A percentile compares a stretch with the other conserved stretches of the same genome.
Evolutionary conservation across 2,329 filamentous ascomycete genomes (phyloP).

Genomic region (Beauveria rudraprayagi): DNA sequence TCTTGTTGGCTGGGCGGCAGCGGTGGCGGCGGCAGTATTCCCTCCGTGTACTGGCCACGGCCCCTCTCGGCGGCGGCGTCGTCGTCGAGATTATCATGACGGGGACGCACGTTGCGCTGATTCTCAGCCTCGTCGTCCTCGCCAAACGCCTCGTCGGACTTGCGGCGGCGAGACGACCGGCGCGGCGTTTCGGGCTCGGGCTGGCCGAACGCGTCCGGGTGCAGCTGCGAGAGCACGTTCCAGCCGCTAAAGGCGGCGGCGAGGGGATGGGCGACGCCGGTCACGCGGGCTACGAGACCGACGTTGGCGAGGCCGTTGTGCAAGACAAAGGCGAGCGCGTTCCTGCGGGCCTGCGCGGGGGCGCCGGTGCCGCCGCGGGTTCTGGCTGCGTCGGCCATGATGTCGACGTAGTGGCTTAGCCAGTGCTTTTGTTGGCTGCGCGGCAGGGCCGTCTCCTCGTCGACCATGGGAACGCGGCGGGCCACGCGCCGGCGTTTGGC

Average conservation of each 20-base stretch:
- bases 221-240: constrained; percentile 13
- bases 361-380: constrained; percentile 19
- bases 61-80: constrained; percentile 21
- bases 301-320: constrained; percentile 28
- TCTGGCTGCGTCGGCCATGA: constrained; percentile 42
- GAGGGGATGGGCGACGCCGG: constrained; percentile 34
- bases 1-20: constrained; percentile 19
- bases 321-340: constrained; percentile 24
- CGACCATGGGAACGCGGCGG: constrained; percentile 19
- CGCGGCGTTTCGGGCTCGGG: constrained; percentile 21
- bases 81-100: constrained; percentile 12
- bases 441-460: constrained; percentile 27
- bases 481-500: neutral
- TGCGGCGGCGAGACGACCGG: constrained; percentile 29
- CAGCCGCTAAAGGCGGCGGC: constrained; percentile 30
- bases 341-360: constrained; percentile 30
- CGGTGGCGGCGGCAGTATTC: constrained; percentile 18
- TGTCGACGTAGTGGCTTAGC: constrained; percentile 37
- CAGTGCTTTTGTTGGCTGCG: constrained; percentile 31
- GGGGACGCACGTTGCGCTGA: constrained; percentile 1
- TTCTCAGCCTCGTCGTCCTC: constrained; percentile 22
- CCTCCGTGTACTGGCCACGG: constrained; percentile 17
- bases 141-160: constrained; percentile 35
- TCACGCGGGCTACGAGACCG: constrained; percentile 16
- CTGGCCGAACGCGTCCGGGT: constrained; percentile 17